phyloP scores from a whole-genome alignment of 164 flowering plant species.

The Platanus orientalis region DNA sequence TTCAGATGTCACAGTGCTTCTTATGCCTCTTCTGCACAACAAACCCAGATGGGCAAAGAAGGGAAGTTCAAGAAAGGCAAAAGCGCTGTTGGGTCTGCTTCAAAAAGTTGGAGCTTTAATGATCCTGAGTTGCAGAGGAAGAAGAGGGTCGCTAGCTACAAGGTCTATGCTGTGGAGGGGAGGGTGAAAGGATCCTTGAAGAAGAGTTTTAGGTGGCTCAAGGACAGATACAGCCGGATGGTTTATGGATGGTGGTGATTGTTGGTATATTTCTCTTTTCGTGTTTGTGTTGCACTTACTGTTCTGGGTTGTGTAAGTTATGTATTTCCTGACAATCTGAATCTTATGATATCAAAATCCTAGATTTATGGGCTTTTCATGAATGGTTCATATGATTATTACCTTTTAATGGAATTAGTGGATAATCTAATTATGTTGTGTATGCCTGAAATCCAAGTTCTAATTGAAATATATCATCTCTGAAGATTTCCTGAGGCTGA shows the following conservation, averaged over 20 bases:
- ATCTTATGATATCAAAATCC: constrained; percentile 11
- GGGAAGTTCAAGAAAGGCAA: constrained; percentile 35
- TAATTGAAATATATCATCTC: not conserved
- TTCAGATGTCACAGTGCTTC: constrained; percentile 58
- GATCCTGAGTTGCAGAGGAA: constrained; percentile 49
- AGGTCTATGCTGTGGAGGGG: constrained; percentile 37
- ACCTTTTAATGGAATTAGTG: not conserved
- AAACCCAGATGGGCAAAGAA: constrained; percentile 22
- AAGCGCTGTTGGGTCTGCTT: constrained; percentile 10
- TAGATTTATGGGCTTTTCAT: constrained; percentile 2
- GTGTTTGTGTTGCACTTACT: constrained; percentile 1
- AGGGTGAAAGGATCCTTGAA: constrained; percentile 37
- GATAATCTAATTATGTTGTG: not conserved
- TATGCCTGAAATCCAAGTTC: not conserved
- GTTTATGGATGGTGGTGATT: constrained; percentile 68
- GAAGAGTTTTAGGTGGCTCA: constrained; percentile 55
- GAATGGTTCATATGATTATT: constrained; percentile 1
- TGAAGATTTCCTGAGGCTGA: not conserved
- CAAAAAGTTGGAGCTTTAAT: constrained; percentile 31
- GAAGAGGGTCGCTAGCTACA: constrained; percentile 46
- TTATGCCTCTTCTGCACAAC: constrained; percentile 27
- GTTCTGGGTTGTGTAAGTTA: constrained; percentile 3
- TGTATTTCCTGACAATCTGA: constrained; percentile 1
- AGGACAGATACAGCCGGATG: constrained; percentile 46
- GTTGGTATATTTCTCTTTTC: constrained; percentile 2